Evolutionary conservation across 306 rosid species (phyloP).

Genomic region (Begonia peltatifolia): DNA sequence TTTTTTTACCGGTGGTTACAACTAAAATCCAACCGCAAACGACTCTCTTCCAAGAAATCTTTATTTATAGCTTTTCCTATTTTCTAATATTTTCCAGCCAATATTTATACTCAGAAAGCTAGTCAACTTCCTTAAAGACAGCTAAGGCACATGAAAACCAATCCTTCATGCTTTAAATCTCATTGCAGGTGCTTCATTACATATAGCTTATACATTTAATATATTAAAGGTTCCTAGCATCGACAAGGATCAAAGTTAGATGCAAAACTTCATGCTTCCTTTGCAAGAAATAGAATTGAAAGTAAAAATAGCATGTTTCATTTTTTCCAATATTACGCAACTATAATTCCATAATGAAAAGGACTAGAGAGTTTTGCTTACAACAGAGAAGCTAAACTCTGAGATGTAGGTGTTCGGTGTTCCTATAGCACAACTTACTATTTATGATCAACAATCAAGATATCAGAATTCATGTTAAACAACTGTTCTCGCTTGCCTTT

Average conservation of each 20-base stretch:
- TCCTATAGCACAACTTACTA: too few species aligned
- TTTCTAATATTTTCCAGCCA: not conserved
- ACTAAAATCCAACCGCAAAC: constrained; percentile 9
- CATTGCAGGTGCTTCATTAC: constrained; percentile 35
- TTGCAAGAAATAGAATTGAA: too few species aligned
- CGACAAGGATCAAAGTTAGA: not conserved
- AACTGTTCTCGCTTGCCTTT: not conserved
- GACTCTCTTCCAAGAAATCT: constrained; percentile 9
- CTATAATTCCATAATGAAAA: too few species aligned
- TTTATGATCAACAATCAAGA: too few species aligned
- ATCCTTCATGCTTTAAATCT: constrained; percentile 30
- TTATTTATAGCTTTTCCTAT: constrained; percentile 5
- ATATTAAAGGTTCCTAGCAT: not conserved
- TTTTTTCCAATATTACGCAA: too few species aligned
- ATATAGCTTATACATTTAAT: not conserved
- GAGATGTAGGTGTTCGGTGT: too few species aligned
- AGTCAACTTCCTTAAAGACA: constrained; percentile 12
- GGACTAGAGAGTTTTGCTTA: too few species aligned
- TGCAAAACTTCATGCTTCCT: not conserved
- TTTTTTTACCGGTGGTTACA: constrained; percentile 5
- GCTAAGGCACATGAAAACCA: constrained; percentile 36
- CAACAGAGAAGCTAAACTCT: too few species aligned
- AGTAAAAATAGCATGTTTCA: too few species aligned
- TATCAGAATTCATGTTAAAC: too few species aligned
- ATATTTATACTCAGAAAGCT: constrained; percentile 5